Percentiles rank a stretch among this genome's conserved stretches.
These are phyloP conservation scores for Cyberlindnera subsufficiens DNA, from an alignment of 805 yeast species.

Conservation along the genomic window DNA sequence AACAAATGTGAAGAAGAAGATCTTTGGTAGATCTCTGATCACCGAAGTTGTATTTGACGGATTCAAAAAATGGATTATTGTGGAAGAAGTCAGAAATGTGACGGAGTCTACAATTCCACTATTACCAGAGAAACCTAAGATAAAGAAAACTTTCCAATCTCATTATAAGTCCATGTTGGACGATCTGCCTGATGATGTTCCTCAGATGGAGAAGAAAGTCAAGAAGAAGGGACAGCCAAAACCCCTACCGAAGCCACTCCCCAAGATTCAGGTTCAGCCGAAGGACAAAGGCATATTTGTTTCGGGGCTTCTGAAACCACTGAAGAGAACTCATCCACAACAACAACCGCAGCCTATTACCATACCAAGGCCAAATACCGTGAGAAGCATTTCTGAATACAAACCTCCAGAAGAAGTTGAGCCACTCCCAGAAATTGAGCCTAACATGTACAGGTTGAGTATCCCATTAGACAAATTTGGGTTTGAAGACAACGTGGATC, in stretches of 20 bases:
- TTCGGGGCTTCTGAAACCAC: conserved; percentile 2
- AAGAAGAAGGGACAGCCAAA: conserved; percentile 8
- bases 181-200: conserved; percentile 12
- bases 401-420: conserved; percentile 19
- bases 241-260: conserved; percentile 3
- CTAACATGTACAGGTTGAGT: conserved; percentile 22
- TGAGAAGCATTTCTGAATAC: conserved; percentile 4
- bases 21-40: conserved; percentile 78
- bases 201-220: conserved; percentile 1
- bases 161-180: conserved; percentile 18
- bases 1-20: conserved; percentile 51
- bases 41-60: conserved; percentile 76
- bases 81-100: conserved; percentile 57
- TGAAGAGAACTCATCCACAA: conserved; percentile 5
- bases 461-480: conserved; percentile 22
- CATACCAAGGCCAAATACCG: background rate
- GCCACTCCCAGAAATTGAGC: conserved; percentile 20
- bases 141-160: conserved; percentile 16
- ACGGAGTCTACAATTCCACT: conserved; percentile 18
- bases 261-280: conserved; percentile 2
- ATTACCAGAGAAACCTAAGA: conserved; percentile 17
- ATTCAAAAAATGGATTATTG: conserved; percentile 70
- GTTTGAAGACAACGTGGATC: conserved; percentile 4
- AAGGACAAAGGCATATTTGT: conserved; percentile 1
- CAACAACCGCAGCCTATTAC: conserved; percentile 4